Conservation (phyloP, 148 eudicot genomes). For the Rhododendron simsii region DNA sequence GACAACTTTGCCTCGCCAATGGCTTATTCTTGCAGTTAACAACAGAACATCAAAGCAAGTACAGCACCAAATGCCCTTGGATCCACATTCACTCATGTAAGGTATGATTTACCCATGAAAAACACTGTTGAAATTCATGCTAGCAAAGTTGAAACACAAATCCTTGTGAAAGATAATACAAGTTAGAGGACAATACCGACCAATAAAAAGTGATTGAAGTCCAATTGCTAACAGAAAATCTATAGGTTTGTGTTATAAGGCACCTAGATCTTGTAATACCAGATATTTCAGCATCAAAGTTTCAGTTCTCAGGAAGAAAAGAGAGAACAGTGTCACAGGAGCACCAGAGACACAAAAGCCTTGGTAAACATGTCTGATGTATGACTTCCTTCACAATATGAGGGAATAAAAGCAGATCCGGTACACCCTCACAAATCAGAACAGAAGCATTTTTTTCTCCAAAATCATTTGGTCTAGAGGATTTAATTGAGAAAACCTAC, state of each 20-base stretch:
- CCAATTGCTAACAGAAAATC: background rate
- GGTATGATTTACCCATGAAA: background rate
- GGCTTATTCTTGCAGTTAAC: constrained; percentile 1
- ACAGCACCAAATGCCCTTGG: background rate
- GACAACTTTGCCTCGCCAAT: background rate
- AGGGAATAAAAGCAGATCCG: background rate
- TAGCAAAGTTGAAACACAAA: background rate
- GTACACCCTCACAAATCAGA: background rate
- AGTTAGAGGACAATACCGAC: background rate
- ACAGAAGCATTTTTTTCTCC: background rate
- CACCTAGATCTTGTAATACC: background rate
- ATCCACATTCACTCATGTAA: background rate
- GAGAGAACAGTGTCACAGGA: background rate
- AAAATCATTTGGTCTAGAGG: background rate
- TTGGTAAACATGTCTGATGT: background rate
- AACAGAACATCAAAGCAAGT: background rate
- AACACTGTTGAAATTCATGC: background rate
- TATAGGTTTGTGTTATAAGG: background rate
- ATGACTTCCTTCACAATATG: background rate
- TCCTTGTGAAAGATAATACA: background rate
- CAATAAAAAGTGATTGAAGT: background rate
- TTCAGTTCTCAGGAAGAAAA: background rate
- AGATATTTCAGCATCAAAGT: background rate
- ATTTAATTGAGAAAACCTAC: background rate
- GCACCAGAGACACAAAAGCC: background rate